Evolutionary conservation across 2,329 filamentous ascomycete species (phyloP), one percentile per base, ranked within the genome.

Genomic region (Apiospora sp.): DNA sequence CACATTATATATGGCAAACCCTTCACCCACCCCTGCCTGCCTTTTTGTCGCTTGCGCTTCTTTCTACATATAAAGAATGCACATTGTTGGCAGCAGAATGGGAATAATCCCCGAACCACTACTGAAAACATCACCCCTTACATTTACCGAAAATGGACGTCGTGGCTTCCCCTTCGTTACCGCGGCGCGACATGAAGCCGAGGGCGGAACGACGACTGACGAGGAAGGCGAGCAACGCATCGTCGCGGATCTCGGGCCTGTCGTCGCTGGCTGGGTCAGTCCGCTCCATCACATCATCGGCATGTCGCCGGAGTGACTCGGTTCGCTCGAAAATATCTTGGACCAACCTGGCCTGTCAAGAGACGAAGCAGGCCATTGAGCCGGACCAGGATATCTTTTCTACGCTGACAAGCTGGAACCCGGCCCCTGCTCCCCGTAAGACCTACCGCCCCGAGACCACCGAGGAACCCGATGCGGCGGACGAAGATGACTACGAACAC

Each of bases 61-160:
- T 41, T 64, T 64, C 58, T 64, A n/a, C 24, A 64, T 6, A 49
- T 41, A 41, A 14, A 64, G 10, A 64, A 64, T 64, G 41, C 58
- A 41, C 58, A 64, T 64, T 64, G 58, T 64, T 64, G 19, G 58
- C 58, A 64, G 27, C 27, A 30, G 22, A 13, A 30, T 41, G 30
- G 58, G 10, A 19, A n/a, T 24, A 64, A 19, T 4, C 34, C 34
- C 30, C 34, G 4, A 41, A 14, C 30, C 13, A 61, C 54, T 19
- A 61, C 54, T 10, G 30, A 61, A 61, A 61, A 34, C 54, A 37
- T n/a, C 22, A n/a, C 22, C 30, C 16, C 58, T 22, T 64, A 64
- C 34, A 10, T 34, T 41, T 41, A 64, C 34, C 5, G 8, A 41
- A 24, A 7, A n/a, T 41, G 34, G 58, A 64, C 34, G 22, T 22